phyloP scores from a whole-genome alignment of 371 early-diverging fungal species.

The Lichtheimia ornata region DNA sequence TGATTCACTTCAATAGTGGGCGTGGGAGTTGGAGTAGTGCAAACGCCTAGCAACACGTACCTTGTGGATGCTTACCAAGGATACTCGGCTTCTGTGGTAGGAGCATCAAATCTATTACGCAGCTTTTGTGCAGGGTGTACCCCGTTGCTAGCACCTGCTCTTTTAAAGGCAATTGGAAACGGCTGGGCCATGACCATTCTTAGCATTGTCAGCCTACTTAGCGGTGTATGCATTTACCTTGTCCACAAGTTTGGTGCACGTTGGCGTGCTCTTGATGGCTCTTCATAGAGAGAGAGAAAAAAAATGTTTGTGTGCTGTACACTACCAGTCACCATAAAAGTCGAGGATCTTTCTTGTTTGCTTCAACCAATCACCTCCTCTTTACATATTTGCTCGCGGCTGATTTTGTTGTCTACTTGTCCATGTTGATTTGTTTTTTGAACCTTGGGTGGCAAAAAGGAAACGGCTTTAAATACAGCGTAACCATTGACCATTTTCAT shows the following conservation, averaged over 20 bases:
- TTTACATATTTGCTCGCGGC: conserved; percentile 11
- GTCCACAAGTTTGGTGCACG: conserved; percentile 20
- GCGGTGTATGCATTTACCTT: conserved; percentile 35
- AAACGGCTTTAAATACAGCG: too few species aligned
- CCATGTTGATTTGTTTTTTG: too few species aligned
- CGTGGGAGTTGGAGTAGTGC: conserved; percentile 45
- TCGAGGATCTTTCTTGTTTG: not conserved
- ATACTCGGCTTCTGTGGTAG: conserved; percentile 46
- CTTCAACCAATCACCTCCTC: not conserved
- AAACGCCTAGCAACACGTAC: conserved; percentile 49
- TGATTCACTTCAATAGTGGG: conserved; percentile 33
- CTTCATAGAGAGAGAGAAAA: not conserved
- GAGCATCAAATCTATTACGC: conserved; percentile 44
- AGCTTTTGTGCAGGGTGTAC: conserved; percentile 41
- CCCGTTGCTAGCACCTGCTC: conserved; percentile 41
- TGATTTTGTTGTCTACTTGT: not conserved
- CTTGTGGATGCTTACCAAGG: conserved; percentile 43
- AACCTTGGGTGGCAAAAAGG: too few species aligned
- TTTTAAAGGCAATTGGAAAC: conserved; percentile 36
- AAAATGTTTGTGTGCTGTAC: not conserved
- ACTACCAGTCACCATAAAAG: too few species aligned
- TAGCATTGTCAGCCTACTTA: conserved; percentile 25
- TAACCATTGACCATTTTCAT: too few species aligned
- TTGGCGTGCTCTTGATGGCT: conserved; percentile 16
- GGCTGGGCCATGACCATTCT: conserved; percentile 52